A percentile compares a stretch with the other conserved stretches of the same genome.
Evolutionary conservation across 768 basidiomycete species (phyloP).

Genomic region (Rhizopogon vulgaris): DNA sequence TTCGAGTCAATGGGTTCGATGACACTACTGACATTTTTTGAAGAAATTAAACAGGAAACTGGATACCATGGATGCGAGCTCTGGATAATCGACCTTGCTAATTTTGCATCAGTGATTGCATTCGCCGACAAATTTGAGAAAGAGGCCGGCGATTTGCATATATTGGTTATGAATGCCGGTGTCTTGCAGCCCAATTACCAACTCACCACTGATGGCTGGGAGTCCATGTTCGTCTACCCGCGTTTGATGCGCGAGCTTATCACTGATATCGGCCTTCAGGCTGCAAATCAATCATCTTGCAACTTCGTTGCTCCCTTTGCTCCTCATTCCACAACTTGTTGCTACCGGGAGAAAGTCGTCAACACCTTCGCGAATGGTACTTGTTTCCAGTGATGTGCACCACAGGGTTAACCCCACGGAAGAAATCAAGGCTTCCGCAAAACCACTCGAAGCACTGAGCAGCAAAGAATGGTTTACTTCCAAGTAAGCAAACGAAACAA

Average conservation of each 20-base stretch:
- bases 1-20: neutral
- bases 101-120: conserved; percentile 34
- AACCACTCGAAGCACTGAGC: conserved; percentile 20
- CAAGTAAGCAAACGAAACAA: conserved; percentile 8
- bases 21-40: neutral
- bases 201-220: conserved; percentile 40
- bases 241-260: neutral
- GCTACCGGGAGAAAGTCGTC: conserved; percentile 19
- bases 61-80: conserved; percentile 30
- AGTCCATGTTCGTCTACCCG: conserved; percentile 28
- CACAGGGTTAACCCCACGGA: conserved; percentile 12
- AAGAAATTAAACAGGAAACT: conserved; percentile 19
- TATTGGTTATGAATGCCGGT: conserved; percentile 41
- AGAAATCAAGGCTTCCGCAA: conserved; percentile 13
- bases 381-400: conserved; percentile 26
- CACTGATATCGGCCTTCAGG: conserved; percentile 7
- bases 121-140: conserved; percentile 27
- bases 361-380: conserved; percentile 20
- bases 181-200: conserved; percentile 10
- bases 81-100: conserved; percentile 35
- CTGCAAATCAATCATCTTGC: conserved; percentile 32
- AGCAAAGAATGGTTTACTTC: conserved; percentile 13
- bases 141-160: conserved; percentile 27
- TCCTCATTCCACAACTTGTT: conserved; percentile 26
- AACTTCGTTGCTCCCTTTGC: conserved; percentile 25